Evolutionary conservation across 1,284 basidiomycete species (phyloP), one percentile per base, ranked within the genome.

Genomic region (Phenoliferia sp.): DNA sequence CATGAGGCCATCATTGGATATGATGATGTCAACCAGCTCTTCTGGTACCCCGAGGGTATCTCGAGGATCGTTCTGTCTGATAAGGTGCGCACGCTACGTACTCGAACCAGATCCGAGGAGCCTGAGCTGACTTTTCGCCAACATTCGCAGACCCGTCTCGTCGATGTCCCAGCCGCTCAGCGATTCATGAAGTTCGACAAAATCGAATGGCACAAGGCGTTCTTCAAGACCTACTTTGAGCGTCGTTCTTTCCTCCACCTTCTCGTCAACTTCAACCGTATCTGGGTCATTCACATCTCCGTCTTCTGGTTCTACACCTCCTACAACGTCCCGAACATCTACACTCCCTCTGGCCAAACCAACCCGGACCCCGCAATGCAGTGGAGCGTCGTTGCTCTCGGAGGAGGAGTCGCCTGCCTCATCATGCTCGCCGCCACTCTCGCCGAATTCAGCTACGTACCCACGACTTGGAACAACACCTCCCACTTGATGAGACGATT

Each of bases 41-140:
- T 99, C 81, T 99, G 95, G 95, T 99, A 99, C 79, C 96, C 96
- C 5, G 96, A 99, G 76, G 96, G 96, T 52, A 95, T 99, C 76
- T 90, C 93, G 33, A 85, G 92, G 52, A 98, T 99, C 75, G 85
- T 88, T 17, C 84, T 98, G 52, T 85, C 83, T 29, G 93, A 98
- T 83, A 94, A 93, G 84, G 90, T 90, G 74, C 39, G 81, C 68
- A 3, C n/a, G n/a, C 56, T 15, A 26, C 63, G 59, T 28, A 26
- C 3, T 26, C 5, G 6, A 22, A 26, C 19, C 33, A 9, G 58
- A 35, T 9, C 16, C 17, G 58, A 39, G 4, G 34, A 59, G 58
- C 22, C n/a, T n/a, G 26, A 44, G 59, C 36, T 60, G 28, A 60
- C 29, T 1, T 33, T 39, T n/a, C n/a, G 22, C n/a, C 3, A 2